A percentile compares a stretch with the other conserved stretches of the same genome.
Conservation (phyloP, 768 basidiomycete species). For the Cytidiella melzeri region DNA sequence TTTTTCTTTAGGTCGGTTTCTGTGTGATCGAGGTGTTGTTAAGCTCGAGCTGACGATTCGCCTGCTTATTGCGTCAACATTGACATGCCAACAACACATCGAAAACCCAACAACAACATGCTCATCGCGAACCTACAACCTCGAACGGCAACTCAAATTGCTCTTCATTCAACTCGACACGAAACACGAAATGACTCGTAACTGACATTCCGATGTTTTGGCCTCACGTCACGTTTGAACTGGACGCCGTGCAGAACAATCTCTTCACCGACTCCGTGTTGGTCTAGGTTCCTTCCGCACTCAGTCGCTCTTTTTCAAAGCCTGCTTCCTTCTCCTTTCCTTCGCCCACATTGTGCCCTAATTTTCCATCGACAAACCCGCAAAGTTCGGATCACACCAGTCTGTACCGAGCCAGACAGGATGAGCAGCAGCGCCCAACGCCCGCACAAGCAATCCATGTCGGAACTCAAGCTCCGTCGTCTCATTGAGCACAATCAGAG, state of each 20-base stretch:
- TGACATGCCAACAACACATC: too few relatives aligned
- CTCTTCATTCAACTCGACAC: too few relatives aligned
- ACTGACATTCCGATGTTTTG: too few relatives aligned
- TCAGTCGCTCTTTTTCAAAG: background rate
- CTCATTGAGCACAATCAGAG: constrained; percentile 72
- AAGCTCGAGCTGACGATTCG: too few relatives aligned
- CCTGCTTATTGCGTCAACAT: too few relatives aligned
- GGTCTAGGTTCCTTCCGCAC: background rate
- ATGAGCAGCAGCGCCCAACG: constrained; percentile 6
- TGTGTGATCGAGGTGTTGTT: too few relatives aligned
- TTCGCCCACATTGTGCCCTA: background rate
- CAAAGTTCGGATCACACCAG: background rate
- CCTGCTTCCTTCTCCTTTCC: background rate
- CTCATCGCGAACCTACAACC: too few relatives aligned
- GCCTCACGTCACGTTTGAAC: too few relatives aligned
- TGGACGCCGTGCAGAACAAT: constrained; percentile 22
- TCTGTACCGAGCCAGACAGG: constrained; percentile 1
- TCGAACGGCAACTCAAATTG: too few relatives aligned
- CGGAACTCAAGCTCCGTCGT: constrained; percentile 76
- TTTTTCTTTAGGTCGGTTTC: too few relatives aligned
- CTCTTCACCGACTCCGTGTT: background rate
- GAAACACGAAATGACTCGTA: too few relatives aligned
- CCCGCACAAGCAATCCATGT: constrained; percentile 60
- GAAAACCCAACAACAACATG: too few relatives aligned
- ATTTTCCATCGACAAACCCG: background rate